phyloP scores from a whole-genome alignment of 2,329 filamentous ascomycete genomes.

The Aspergillus sp. region DNA sequence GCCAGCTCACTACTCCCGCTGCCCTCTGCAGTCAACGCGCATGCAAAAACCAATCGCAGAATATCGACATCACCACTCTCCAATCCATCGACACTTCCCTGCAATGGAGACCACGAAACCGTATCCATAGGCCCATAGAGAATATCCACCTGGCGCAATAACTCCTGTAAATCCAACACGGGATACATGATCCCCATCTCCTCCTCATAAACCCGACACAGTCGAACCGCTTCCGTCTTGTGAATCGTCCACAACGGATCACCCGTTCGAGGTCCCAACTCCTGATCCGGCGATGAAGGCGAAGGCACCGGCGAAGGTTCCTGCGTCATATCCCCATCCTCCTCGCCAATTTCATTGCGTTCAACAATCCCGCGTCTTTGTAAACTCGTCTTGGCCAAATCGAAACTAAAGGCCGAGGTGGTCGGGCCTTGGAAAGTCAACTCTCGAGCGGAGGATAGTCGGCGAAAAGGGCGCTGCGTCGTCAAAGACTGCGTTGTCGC shows the following conservation, averaged over 20 bases:
- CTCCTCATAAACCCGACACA: conserved; percentile 76
- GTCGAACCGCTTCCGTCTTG: conserved; percentile 71
- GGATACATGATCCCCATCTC: conserved; percentile 91
- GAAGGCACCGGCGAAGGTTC: conserved; percentile 29
- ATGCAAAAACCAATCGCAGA: conserved; percentile 77
- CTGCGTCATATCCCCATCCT: conserved; percentile 48
- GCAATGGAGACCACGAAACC: neutral
- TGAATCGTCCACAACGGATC: conserved; percentile 75
- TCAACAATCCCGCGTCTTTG: conserved; percentile 81
- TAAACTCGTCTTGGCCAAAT: conserved; percentile 78
- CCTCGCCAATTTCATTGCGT: conserved; percentile 40
- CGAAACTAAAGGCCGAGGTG: conserved; percentile 75
- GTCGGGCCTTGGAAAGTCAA: conserved; percentile 78
- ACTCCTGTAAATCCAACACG: conserved; percentile 63
- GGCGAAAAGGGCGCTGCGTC: conserved; percentile 11
- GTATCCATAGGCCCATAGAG: conserved; percentile 45
- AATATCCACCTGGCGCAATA: conserved; percentile 63
- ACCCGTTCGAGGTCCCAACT: conserved; percentile 23
- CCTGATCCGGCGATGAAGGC: conserved; percentile 15
- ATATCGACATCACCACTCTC: conserved; percentile 61
- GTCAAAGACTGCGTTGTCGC: conserved; percentile 1
- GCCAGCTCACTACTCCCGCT: conserved; percentile 73
- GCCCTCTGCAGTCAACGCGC: conserved; percentile 69
- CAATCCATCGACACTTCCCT: conserved; percentile 39
- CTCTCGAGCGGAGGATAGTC: conserved; percentile 37